Evolutionary conservation across 805 yeast genomes (phyloP), one percentile per base, ranked within the genome.

Genomic region (Lipomyces sp.): DNA sequence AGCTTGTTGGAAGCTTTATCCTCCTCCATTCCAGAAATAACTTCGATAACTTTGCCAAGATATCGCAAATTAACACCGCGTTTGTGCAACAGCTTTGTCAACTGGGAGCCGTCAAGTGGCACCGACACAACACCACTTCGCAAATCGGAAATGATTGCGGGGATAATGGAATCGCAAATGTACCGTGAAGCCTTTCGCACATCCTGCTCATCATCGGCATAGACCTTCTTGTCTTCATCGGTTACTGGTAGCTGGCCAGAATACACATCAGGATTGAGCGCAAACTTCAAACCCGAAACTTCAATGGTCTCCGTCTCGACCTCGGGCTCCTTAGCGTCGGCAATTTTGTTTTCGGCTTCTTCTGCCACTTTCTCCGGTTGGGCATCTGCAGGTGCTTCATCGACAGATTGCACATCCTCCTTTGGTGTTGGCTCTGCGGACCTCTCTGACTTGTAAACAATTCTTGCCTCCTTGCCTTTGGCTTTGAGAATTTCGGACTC

Each of bases 61-160:
- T 91, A 91, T 72, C 98, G 84, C 69, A 90, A 65, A 67, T 88
- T 90, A 66, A 91, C 82, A 74, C 98, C 98, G 48, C 74, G 73
- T 56, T 78, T 78, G 68, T 93, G 98, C 69, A 91, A 68, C 46
- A 75, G 65, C 37, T 74, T 71, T 18, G 86, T 71, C 61, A 93
- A 76, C 62, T 89, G 93, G 2, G 69, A 64, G 58, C 98, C 96
- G 65, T 89, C 95, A 49, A 85, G 72, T 39, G 98, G 96, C 34
- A 82, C 78, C 43, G 76, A 70, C 8, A 68, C 57, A 19, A 72
- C 68, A 36, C 79, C 78, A 7, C 72, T 70, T 16, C 76, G 71
- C 24, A 86, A 67, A 22, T 80, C 85, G 13, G 67, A 66, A 59
- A 88, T 70, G 55, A 82, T 80, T 47, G 75, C 79, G 5, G 86